Evolutionary conservation across 2,329 filamentous ascomycete species (phyloP), one percentile per base, ranked within the genome.

Genomic region (Sarocladium oryzae): DNA sequence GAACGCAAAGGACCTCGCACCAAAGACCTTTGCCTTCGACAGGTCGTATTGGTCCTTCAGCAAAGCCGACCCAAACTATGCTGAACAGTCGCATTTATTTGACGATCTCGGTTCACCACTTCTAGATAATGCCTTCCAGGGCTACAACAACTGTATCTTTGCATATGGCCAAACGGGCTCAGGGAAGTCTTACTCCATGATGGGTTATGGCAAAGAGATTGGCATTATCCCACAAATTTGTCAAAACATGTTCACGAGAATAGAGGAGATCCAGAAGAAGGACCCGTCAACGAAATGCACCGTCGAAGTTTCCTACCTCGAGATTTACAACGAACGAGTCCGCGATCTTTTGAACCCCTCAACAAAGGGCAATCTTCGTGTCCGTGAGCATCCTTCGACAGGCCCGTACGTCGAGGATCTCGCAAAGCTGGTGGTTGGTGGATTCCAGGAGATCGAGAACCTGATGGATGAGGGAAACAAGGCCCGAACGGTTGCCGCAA

Each of bases 401-500:
- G 93, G 93, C 56, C 95, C 95, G 0, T 99, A 99, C 64, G 95
- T 99, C 50, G 93, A 99, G 69, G 93, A 99, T 74, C 76, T 99
- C 61, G 91, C 95, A 55, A 97, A 99, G 68, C 73, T 99, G 54
- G 89, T 93, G 1, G 93, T 99, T 36, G 83, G 89, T 59, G 92
- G 89, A 54, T 97, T 99, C 66, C 78, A 86, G 51, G 95, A 99
- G 66, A 97, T 99, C 58, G 93, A 99, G 63, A 85, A 96, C 64
- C 73, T 99, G 61, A 99, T 99, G 93, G 93, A 99, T 65, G 92
- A 97, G 70, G 93, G 93, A 62, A 99, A 99, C 76, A 99, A 99
- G 71, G 93, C 93, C 30, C 81, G 93, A 75, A 99, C 93, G 0
- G 93, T 99, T 35, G 93, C 93, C 2, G 93, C 93, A 7, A 99